Percentiles rank a stretch among this genome's conserved stretches.
Evolutionary conservation across 2,329 filamentous ascomycete species (phyloP).

Genomic region (Ascochyta viciae-villosae): DNA sequence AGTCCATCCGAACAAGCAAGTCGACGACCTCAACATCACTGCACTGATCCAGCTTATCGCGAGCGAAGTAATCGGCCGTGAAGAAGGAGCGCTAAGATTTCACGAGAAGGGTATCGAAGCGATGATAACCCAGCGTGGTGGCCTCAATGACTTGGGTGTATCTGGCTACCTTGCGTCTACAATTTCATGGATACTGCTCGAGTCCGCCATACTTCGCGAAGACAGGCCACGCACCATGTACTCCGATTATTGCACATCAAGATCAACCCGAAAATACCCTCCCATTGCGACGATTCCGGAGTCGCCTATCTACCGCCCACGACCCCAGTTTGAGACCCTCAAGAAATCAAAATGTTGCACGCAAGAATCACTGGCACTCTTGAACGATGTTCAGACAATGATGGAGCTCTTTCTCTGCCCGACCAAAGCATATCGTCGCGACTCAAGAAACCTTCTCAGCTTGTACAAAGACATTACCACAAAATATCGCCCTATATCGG

Average conservation of each 20-base stretch:
- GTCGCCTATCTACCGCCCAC: slow-evolving; percentile 46
- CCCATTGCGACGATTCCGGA: slow-evolving; percentile 39
- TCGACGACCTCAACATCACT: slow-evolving; percentile 47
- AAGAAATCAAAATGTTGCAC: slow-evolving; percentile 27
- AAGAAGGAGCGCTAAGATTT: slow-evolving; percentile 27
- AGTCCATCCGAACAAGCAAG: slow-evolving; percentile 25
- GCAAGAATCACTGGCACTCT: slow-evolving; percentile 26
- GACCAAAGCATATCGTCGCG: slow-evolving; percentile 27
- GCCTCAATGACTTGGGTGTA: slow-evolving; percentile 39
- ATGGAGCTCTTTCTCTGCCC: slow-evolving; percentile 39
- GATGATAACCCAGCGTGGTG: slow-evolving; percentile 47
- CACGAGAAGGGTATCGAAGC: slow-evolving; percentile 40
- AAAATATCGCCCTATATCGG: slow-evolving; percentile 23
- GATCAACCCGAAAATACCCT: slow-evolving; percentile 23
- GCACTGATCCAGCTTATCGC: slow-evolving; percentile 47
- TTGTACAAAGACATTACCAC: slow-evolving; percentile 31
- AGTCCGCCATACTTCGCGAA: slow-evolving; percentile 45
- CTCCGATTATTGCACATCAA: slow-evolving; percentile 29
- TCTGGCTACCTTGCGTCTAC: slow-evolving; percentile 42
- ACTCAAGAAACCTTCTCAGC: slow-evolving; percentile 22
- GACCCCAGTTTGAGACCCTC: slow-evolving; percentile 36
- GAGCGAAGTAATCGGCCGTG: slow-evolving; percentile 41
- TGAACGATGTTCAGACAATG: slow-evolving; percentile 41
- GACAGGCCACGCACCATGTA: slow-evolving; percentile 35
- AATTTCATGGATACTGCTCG: slow-evolving; percentile 41